Evolutionary conservation across 768 basidiomycete genomes (phyloP), one percentile per base, ranked within the genome.

Genomic region (Suillus subalutaceus): DNA sequence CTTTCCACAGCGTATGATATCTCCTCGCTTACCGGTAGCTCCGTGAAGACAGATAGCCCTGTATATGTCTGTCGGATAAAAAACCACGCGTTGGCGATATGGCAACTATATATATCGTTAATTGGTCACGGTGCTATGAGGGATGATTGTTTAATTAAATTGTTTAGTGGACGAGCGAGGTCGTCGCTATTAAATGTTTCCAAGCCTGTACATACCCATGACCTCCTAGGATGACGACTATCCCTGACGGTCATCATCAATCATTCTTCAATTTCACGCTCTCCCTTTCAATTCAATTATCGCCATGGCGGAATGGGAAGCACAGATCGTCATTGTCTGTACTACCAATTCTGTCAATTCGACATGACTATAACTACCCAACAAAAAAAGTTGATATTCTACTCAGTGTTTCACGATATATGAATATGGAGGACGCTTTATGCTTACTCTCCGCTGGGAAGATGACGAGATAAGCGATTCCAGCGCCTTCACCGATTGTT

Each of bases 341-440:
- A 4, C 3, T 9, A 58, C 15, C 20, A 37, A 60, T 57, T 35
- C 18, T 10, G 16, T 9, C 52, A 53, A 26, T 26, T 50, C 23
- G 48, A 50, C n/a, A 16, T 37, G 32, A 35, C 20, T 26, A 26
- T 6, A 35, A 58, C 41, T 60, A 3, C 35, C 43, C 26, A 2
- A 52, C 43, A 13, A 37, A n/a, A 58, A 37, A 38, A 12, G 35
- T 62, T 10, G 15, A 64, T 67, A 63, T 81, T 79, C 71, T 82
- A 48, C 83, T 82, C 68, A 88, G 71, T 38, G 78, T 81, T 57
- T 88, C 86, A 20, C 90, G 78, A 65, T 84, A 82, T 4, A 88
- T 88, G 68, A 83, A 87, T 18, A 88, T 68, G 20, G 79, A 77
- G 69, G 85, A 81, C 0, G 85, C 85, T 71, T 83, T 85, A 26